Evolutionary conservation across 371 early-diverging fungal species (phyloP).

Genomic region (Enterocytospora artemiae): DNA sequence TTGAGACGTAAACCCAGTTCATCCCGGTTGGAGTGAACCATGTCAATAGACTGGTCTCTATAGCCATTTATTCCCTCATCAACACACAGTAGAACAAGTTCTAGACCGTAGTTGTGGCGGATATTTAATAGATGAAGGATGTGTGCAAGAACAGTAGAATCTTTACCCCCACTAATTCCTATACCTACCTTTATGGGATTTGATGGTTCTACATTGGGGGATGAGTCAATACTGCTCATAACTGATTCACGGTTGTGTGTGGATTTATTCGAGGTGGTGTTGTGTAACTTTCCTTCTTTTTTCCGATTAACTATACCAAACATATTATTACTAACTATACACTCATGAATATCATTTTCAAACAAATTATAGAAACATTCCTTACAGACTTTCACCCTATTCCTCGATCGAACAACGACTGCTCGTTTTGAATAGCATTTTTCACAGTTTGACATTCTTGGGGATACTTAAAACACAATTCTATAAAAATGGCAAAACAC

Average conservation of each 20-base stretch:
- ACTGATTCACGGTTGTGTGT: too few species aligned
- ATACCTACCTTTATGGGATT: conserved; percentile 81
- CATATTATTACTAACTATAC: conserved; percentile 69
- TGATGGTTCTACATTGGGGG: too few species aligned
- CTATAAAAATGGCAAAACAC: too few species aligned
- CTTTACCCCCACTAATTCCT: conserved; percentile 95
- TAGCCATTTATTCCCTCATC: conserved; percentile 98
- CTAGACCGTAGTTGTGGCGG: conserved; percentile 77
- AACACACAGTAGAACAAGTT: conserved; percentile 79
- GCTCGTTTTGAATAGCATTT: conserved; percentile 61
- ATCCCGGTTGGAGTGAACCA: conserved; percentile 82
- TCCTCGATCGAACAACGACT: conserved; percentile 78
- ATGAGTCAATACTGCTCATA: too few species aligned
- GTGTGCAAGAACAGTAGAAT: conserved; percentile 92
- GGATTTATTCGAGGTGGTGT: too few species aligned
- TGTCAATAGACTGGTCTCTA: conserved; percentile 91
- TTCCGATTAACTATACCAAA: too few species aligned
- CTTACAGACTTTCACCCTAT: conserved; percentile 76
- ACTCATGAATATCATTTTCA: conserved; percentile 87
- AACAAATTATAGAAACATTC: conserved; percentile 81
- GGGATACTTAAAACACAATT: too few species aligned
- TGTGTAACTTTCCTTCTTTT: too few species aligned
- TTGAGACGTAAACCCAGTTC: conserved; percentile 80
- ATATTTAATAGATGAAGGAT: conserved; percentile 84
- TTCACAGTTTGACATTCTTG: too few species aligned